Base-by-base conservation (phyloP, 179 eudicot species). In the Beta corolliflora region DNA sequence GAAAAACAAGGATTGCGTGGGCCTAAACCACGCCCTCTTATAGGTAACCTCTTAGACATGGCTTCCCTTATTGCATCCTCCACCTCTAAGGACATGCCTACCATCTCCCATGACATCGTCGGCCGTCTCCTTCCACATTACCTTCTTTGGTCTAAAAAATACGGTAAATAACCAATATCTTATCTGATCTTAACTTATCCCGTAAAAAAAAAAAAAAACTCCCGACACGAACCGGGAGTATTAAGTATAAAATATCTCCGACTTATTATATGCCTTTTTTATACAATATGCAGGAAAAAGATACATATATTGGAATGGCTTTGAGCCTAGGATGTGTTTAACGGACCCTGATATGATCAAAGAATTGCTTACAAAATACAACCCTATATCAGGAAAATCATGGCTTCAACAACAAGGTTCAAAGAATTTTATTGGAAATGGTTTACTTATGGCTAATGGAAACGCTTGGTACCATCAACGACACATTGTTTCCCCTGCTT, bases 381-480 rank as follows among this genome's bases (percentile, higher is more conserved):
- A 90, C 80, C 84, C 82, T 2, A 45, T 84, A 15, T 90, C 97
- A 0, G 98, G 98, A 0, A 94, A 92, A 81, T 94, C 98, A 46
- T 94, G 98, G 98, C 86, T 85, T 19, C 98, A 94, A 78, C 92
- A 90, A 77, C 92, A 94, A 76, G 98, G 98, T 0, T 81, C 93
- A 0, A 94, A 94, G 76, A 89, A 94, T 80, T 94, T 94, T 74
- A 89, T 94, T n/a, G 98, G 98, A 1, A 71, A 84, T 11, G 98
- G 98, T 0, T 71, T 94, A 19, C 83, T 94, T 1, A 94, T 94
- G 98, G 98, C 98, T 18, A 94, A 94, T 76, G 98, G 98, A 10
- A 81, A 91, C 6, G 90, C 91, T 72, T 94, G 98, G 98, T 79
- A 87, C 50, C 96, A 91, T 79, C 98, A 94, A 82, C 83, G 98